These are phyloP conservation scores for Colletotrichum aenigma DNA, from an alignment of 2,329 filamentous ascomycete species.

Conservation along the genomic window DNA sequence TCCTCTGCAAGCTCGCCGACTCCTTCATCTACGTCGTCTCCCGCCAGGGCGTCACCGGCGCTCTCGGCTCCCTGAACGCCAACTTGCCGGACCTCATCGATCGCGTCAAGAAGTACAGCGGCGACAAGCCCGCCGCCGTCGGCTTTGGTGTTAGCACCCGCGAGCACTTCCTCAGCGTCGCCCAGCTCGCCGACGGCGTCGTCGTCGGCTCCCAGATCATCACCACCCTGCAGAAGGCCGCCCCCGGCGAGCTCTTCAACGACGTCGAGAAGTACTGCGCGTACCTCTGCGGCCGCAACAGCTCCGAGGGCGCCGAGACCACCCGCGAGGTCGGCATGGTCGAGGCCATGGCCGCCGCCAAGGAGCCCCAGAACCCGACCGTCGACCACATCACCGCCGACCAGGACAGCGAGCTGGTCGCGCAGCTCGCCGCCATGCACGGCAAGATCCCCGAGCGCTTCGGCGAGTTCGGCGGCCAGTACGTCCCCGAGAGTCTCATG, in stretches of 20 bases:
- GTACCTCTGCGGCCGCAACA: conserved; percentile 58
- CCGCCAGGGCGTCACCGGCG: conserved; percentile 94
- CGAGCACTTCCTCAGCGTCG: conserved; percentile 89
- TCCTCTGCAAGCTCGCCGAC: conserved; percentile 95
- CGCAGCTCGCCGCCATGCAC: conserved; percentile 84
- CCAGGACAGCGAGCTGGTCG: conserved; percentile 67
- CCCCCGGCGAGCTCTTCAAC: conserved; percentile 68
- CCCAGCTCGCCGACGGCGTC: conserved; percentile 86
- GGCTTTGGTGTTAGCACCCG: conserved; percentile 96
- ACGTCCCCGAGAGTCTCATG: conserved; percentile 97
- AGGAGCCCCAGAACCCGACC: conserved; percentile 65
- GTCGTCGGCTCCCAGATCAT: conserved; percentile 97
- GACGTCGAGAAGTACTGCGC: conserved; percentile 88
- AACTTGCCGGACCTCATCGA: conserved; percentile 81
- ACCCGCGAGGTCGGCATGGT: conserved; percentile 73
- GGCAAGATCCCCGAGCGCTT: conserved; percentile 83
- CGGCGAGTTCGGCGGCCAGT: conserved; percentile 95
- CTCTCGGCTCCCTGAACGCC: conserved; percentile 79
- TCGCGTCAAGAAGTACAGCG: conserved; percentile 90
- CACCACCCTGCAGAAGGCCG: conserved; percentile 74
- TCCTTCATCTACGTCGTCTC: conserved; percentile 99
- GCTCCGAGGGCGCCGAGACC: conserved; percentile 34
- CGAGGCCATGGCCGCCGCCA: conserved; percentile 67
- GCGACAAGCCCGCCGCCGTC: conserved; percentile 87
- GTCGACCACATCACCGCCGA: conserved; percentile 69